These are phyloP conservation scores for Botrytis cinerea DNA, from an alignment of 2,329 filamentous ascomycete genomes.

Conservation along the genomic window DNA sequence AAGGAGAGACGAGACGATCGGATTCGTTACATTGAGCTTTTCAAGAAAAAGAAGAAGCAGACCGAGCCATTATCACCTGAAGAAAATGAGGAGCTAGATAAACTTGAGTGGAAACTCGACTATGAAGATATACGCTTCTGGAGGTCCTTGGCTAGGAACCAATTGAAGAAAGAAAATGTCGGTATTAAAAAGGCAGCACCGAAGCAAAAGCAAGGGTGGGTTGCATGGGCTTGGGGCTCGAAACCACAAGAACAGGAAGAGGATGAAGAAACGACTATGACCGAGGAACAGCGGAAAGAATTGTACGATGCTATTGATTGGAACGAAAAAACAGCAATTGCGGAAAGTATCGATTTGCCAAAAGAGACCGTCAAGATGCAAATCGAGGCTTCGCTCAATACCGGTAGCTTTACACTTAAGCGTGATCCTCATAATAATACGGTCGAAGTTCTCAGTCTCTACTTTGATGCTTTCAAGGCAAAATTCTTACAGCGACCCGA, in stretches of 20 bases:
- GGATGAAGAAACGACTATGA: conserved; percentile 82
- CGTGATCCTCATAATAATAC: conserved; percentile 77
- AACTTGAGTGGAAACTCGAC: conserved; percentile 80
- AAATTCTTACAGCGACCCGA: conserved; percentile 88
- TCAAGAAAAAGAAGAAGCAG: conserved; percentile 83
- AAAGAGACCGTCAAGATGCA: conserved; percentile 91
- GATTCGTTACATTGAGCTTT: conserved; percentile 84
- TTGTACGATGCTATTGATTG: conserved; percentile 97
- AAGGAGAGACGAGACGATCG: conserved; percentile 89
- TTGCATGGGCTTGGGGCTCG: conserved; percentile 87
- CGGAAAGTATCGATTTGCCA: conserved; percentile 85
- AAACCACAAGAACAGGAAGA: conserved; percentile 62
- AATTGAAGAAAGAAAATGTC: conserved; percentile 92
- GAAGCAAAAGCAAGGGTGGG: conserved; percentile 78
- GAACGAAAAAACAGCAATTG: conserved; percentile 90
- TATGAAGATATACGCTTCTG: conserved; percentile 98
- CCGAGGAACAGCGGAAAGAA: conserved; percentile 93
- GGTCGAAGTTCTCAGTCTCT: conserved; percentile 81
- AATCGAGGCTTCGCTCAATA: conserved; percentile 88
- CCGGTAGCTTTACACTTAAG: conserved; percentile 92
- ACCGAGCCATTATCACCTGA: conserved; percentile 66
- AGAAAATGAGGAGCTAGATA: conserved; percentile 72
- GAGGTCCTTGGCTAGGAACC: conserved; percentile 89
- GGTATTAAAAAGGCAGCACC: conserved; percentile 71
- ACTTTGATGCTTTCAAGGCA: conserved; percentile 93